Base-by-base conservation (phyloP, 78 protist species). In the Dictyostelium citrinum region DNA sequence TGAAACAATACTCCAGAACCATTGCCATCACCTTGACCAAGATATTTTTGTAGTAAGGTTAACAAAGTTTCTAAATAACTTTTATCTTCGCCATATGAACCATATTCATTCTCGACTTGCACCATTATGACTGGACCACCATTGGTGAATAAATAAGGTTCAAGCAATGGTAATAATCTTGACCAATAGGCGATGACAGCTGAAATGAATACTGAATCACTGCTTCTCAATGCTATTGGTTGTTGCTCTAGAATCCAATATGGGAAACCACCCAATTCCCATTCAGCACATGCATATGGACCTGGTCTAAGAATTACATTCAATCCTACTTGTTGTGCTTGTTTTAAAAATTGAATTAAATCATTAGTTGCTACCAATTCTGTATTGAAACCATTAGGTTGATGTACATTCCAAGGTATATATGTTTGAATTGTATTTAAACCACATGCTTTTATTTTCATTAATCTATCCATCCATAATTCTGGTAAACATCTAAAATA, bases 101-200 rank as follows among this genome's bases (percentile, higher is more conserved):
- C 97, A 37, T 70, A 96, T 39, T 96, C 97, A 70, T 96, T 96
- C 24, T 96, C 97, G 0, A 96, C 83, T 67, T 96, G 97, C 17
- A 81, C 82, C 85, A 92, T 80, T n/a, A 96, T 78, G 7, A 96
- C 70, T 5, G 96, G 96, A 14, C 97, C 97, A 24, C 96, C 96
- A 8, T 91, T 91, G 0, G 77, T 11, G 49, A 81, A 92, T n/a
- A 91, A 76, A 41, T 61, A 60, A 8, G 33, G n/a, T 22, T 43
- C 37, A 0, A 91, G 17, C n/a, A 55, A 31, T 43, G 95, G 86
- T 29, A 85, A 35, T 39, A 96, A 33, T 12, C 39, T 45, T 22
- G 33, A 51, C 61, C 82, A 81, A 37, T 33, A 90, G 31, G 41
- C 43, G 9, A n/a, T 37, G 9, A 75, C 90, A 14, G 31, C 24